Evolutionary conservation across 257 asterid species (phyloP), one percentile per base, ranked within the genome.

Genomic region (Nicotiana noctiflora): DNA sequence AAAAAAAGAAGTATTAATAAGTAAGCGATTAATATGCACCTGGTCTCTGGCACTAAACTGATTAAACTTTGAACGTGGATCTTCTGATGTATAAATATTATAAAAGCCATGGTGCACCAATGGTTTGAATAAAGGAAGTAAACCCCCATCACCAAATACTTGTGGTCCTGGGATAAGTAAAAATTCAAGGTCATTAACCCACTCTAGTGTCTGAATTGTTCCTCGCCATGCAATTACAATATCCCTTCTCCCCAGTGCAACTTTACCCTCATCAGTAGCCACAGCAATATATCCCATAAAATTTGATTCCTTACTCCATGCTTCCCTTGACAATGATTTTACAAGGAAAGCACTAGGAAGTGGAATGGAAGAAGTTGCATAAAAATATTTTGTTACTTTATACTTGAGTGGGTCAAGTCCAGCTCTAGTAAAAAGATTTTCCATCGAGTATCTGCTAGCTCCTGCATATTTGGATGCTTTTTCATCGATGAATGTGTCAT

Each of bases 241-340:
- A 29, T 95, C 99, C 82, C 99, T 89, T 21, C 99, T 82, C 7
- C 98, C 99, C 31, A 95, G 51, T 6, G 78, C 89, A 2, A 9
- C 5, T 44, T 88, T 89, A 76, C 96, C 98, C 64, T 88, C 96
- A 44, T 95, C 97, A 0, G 96, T 93, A 0, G 98, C 94, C 88
- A 93, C 99, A 2, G 93, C 98, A 37, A 91, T 89, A 59, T 76
- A 95, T 53, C 99, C 99, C 1, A 95, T 93, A 97, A 97, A 95
- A 64, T 95, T 95, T 0, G 98, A 93, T 34, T 93, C 97, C 85
- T 82, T 91, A 66, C 91, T 88, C 99, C 98, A 92, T 1, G 93
- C 92, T 82, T 92, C 97, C 18, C 95, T 83, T 1, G 97, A 89
- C 84, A 87, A 77, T 0, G 98, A 88, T 88, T 64, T 90, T 19